Evolutionary conservation across 805 yeast species (phyloP).

Genomic region (Saccharomycopsis amapae): DNA sequence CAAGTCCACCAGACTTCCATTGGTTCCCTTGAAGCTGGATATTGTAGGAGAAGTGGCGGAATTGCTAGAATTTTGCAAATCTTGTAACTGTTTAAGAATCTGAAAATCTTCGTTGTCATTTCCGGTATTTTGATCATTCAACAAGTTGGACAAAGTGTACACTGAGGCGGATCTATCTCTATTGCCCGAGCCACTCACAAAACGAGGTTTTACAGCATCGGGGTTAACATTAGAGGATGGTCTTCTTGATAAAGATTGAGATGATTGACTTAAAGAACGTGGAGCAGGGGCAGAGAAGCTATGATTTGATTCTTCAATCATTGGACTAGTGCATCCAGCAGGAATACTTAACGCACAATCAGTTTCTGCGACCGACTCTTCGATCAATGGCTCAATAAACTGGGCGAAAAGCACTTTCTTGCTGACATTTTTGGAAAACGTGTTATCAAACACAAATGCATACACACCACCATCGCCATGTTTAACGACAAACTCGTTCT

Average conservation of each 20-base stretch:
- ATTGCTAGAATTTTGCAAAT: slow-evolving; percentile 2
- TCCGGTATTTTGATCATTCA: slow-evolving; percentile 3
- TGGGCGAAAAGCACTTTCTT: slow-evolving; percentile 72
- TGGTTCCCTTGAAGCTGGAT: not conserved
- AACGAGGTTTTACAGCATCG: too few relatives aligned
- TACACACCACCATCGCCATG: slow-evolving; percentile 60
- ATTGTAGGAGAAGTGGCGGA: not conserved
- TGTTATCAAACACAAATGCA: slow-evolving; percentile 89
- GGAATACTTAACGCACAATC: too few relatives aligned
- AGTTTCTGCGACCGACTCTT: not conserved
- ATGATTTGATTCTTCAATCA: not conserved
- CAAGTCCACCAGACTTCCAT: not conserved
- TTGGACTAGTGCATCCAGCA: not conserved
- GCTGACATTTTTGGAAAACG: slow-evolving; percentile 77
- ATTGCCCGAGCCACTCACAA: not conserved
- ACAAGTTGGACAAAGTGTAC: slow-evolving; percentile 12
- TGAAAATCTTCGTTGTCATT: slow-evolving; percentile 9
- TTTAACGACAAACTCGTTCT: slow-evolving; percentile 27
- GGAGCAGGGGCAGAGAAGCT: not conserved
- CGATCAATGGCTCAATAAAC: slow-evolving; percentile 25
- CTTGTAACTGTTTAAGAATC: slow-evolving; percentile 9
- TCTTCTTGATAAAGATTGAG: not conserved
- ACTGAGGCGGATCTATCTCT: slow-evolving; percentile 16
- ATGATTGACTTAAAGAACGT: not conserved
- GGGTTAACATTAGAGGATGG: not conserved